A percentile compares a stretch with the other conserved stretches of the same genome.
Evolutionary conservation across 1,139 yeast genomes (phyloP).

Genomic region (Yarrowia galli): DNA sequence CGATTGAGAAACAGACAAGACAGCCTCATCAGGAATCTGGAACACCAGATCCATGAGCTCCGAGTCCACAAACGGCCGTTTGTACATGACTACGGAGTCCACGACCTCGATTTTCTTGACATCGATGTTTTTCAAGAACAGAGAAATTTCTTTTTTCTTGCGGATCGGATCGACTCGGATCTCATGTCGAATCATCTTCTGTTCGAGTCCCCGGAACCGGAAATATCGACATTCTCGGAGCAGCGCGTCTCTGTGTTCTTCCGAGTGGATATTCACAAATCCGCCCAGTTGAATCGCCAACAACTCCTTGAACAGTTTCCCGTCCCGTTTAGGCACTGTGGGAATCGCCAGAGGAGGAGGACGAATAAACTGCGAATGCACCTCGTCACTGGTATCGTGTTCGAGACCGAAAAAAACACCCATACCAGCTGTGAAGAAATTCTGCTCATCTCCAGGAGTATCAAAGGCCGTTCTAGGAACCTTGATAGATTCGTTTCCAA

Average conservation of each 20-base stretch:
- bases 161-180: slow-evolving; percentile 62
- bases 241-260: slow-evolving; percentile 63
- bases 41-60: slow-evolving; percentile 61
- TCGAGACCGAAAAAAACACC: slow-evolving; percentile 61
- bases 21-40: slow-evolving; percentile 56
- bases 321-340: slow-evolving; percentile 61
- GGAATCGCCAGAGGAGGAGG: slow-evolving; percentile 81
- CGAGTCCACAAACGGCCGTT: slow-evolving; percentile 66
- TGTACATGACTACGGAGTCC: slow-evolving; percentile 47
- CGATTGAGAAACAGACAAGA: not conserved
- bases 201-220: slow-evolving; percentile 77
- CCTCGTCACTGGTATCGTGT: slow-evolving; percentile 49
- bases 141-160: slow-evolving; percentile 61
- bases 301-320: slow-evolving; percentile 66
- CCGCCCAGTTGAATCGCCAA: slow-evolving; percentile 66
- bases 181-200: slow-evolving; percentile 63
- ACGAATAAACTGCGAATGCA: slow-evolving; percentile 58
- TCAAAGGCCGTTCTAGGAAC: slow-evolving; percentile 63
- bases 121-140: slow-evolving; percentile 58
- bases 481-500: slow-evolving; percentile 69
- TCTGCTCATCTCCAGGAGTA: slow-evolving; percentile 73
- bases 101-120: slow-evolving; percentile 35
- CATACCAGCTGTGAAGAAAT: slow-evolving; percentile 72
- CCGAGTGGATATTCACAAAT: slow-evolving; percentile 56
- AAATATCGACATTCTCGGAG: slow-evolving; percentile 78